Conservation (phyloP, 1,284 basidiomycete genomes). For the Rhizoctonia solani region DNA sequence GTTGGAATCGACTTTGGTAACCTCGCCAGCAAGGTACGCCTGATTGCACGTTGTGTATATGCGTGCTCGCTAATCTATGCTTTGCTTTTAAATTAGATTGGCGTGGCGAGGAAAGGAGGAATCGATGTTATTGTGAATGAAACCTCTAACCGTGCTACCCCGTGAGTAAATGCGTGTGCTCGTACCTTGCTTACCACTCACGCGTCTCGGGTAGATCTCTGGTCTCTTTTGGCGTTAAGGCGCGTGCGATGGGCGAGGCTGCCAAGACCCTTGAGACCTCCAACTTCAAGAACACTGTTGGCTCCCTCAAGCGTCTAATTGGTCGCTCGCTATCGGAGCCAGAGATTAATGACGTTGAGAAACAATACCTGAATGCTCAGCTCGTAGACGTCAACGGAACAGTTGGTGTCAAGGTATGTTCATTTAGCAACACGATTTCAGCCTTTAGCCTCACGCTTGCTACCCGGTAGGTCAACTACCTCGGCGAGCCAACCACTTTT, state of each 20-base stretch:
- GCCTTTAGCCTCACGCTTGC: background rate
- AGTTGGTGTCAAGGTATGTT: slow-evolving; percentile 78
- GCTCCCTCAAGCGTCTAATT: slow-evolving; percentile 84
- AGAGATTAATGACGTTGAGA: slow-evolving; percentile 80
- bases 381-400: slow-evolving; percentile 81
- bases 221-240: slow-evolving; percentile 87
- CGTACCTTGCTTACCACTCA: background rate
- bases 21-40: slow-evolving; percentile 75
- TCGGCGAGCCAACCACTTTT: slow-evolving; percentile 76
- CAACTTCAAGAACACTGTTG: slow-evolving; percentile 95
- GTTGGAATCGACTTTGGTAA: slow-evolving; percentile 92
- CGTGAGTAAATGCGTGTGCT: slow-evolving; percentile 64
- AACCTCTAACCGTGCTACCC: slow-evolving; percentile 91
- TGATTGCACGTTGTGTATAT: slow-evolving; percentile 39
- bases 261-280: slow-evolving; percentile 98
- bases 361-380: slow-evolving; percentile 84
- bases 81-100: slow-evolving; percentile 64
- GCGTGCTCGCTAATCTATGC: slow-evolving; percentile 37
- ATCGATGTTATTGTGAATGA: slow-evolving; percentile 97
- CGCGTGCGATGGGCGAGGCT: slow-evolving; percentile 86
- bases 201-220: slow-evolving; percentile 65
- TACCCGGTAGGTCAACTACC: slow-evolving; percentile 73
- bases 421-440: background rate
- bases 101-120: slow-evolving; percentile 88
- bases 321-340: slow-evolving; percentile 77